Evolutionary conservation across 257 asterid species (phyloP).

Genomic region (Solanum microdontum): DNA sequence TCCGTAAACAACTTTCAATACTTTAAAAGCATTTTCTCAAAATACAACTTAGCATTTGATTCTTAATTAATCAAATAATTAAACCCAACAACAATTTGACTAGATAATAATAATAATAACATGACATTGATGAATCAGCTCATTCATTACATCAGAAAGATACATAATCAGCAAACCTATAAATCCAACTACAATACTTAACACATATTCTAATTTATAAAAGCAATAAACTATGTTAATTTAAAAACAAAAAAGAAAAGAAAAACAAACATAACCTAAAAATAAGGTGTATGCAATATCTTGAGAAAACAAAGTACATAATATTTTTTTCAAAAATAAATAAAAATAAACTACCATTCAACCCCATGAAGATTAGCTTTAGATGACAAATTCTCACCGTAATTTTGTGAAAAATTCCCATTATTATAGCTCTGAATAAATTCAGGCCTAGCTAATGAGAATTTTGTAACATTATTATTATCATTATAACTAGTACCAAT

Average conservation of each 20-base stretch:
- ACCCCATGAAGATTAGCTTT: conserved; percentile 15
- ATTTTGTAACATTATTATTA: neutral
- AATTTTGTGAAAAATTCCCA: neutral
- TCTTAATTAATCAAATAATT: neutral
- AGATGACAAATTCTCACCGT: conserved; percentile 6
- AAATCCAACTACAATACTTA: neutral
- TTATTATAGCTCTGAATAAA: neutral
- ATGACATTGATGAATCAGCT: neutral
- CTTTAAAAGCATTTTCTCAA: neutral
- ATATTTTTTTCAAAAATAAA: neutral
- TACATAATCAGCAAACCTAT: neutral
- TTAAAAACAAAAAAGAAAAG: neutral
- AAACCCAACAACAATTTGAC: neutral
- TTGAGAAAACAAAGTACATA: neutral
- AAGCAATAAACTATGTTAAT: neutral
- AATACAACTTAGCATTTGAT: neutral
- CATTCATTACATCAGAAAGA: neutral
- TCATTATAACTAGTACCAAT: neutral
- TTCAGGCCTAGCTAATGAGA: neutral
- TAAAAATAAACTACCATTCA: conserved; percentile 11
- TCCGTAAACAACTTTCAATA: neutral
- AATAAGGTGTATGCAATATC: neutral
- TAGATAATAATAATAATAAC: neutral
- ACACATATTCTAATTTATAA: neutral
- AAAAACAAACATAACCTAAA: neutral